Evolutionary conservation across 176 grass and related monocot species (phyloP).

Genomic region (Avena sativa): DNA sequence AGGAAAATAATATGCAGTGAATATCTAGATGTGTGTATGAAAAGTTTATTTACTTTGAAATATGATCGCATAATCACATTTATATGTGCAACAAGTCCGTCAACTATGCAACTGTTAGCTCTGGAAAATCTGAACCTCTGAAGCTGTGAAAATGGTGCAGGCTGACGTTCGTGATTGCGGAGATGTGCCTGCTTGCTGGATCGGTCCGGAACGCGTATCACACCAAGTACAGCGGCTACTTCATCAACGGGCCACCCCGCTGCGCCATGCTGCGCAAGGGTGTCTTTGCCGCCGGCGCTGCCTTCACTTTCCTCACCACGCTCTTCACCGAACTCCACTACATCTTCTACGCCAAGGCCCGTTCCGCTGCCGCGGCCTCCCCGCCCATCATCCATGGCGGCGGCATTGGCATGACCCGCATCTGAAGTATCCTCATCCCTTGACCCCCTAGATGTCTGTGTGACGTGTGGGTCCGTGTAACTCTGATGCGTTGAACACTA

Average conservation of each 20-base stretch:
- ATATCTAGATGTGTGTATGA: too few species aligned
- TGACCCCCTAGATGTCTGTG: background rate
- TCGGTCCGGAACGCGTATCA: slow-evolving; percentile 87
- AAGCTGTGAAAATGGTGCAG: slow-evolving; percentile 24
- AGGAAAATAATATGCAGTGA: too few species aligned
- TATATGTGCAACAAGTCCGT: background rate
- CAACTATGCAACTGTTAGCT: background rate
- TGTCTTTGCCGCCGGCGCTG: slow-evolving; percentile 84
- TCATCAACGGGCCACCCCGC: background rate
- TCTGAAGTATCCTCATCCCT: background rate
- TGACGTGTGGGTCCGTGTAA: too few species aligned
- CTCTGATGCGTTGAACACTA: too few species aligned
- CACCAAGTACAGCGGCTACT: slow-evolving; percentile 61
- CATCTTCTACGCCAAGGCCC: slow-evolving; percentile 68
- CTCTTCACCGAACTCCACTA: slow-evolving; percentile 70
- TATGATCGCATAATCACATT: too few species aligned
- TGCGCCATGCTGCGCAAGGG: slow-evolving; percentile 81
- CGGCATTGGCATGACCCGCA: slow-evolving; percentile 74
- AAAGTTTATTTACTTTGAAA: too few species aligned
- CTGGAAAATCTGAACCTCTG: background rate
- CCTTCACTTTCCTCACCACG: slow-evolving; percentile 83
- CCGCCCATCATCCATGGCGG: slow-evolving; percentile 46
- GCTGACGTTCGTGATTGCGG: slow-evolving; percentile 81
- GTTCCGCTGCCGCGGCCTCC: slow-evolving; percentile 27
- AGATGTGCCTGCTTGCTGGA: slow-evolving; percentile 83